phyloP scores from a whole-genome alignment of 345 rosid genomes.

The Syzygium aqueum region DNA sequence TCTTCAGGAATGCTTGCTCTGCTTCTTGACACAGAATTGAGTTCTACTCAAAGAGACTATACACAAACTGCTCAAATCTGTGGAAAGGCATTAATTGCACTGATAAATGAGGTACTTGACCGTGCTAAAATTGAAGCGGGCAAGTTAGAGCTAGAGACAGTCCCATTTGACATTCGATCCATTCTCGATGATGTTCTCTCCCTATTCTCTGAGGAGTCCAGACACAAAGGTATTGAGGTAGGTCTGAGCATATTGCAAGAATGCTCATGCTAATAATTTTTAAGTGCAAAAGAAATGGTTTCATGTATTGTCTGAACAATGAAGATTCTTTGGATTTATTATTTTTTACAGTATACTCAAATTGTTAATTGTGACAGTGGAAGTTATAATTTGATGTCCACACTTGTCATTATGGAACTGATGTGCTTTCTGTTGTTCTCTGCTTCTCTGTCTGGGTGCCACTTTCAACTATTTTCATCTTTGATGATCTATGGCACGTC shows the following conservation, averaged over 20 bases:
- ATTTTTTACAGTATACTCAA: background rate
- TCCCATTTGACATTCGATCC: constrained; percentile 68
- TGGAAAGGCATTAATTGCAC: constrained; percentile 87
- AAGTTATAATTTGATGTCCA: background rate
- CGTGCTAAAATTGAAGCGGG: constrained; percentile 98
- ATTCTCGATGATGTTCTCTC: constrained; percentile 96
- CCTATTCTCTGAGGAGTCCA: constrained; percentile 87
- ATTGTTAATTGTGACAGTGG: background rate
- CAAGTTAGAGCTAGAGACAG: constrained; percentile 78
- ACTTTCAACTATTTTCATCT: background rate
- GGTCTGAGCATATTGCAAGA: background rate
- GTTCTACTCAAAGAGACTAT: constrained; percentile 84
- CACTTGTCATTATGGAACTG: constrained; percentile 2
- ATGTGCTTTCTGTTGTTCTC: background rate
- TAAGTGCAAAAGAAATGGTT: background rate
- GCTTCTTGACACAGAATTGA: constrained; percentile 85
- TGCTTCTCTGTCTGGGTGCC: background rate
- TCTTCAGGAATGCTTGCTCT: constrained; percentile 87
- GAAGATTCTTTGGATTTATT: background rate
- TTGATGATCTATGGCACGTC: background rate
- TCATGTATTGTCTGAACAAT: background rate
- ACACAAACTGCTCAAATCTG: constrained; percentile 95
- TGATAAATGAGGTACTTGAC: constrained; percentile 97
- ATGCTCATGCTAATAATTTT: background rate
- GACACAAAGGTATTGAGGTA: constrained; percentile 90